Evolutionary conservation across 306 rosid species (phyloP).

Genomic region (Glycyrrhiza uralensis): DNA sequence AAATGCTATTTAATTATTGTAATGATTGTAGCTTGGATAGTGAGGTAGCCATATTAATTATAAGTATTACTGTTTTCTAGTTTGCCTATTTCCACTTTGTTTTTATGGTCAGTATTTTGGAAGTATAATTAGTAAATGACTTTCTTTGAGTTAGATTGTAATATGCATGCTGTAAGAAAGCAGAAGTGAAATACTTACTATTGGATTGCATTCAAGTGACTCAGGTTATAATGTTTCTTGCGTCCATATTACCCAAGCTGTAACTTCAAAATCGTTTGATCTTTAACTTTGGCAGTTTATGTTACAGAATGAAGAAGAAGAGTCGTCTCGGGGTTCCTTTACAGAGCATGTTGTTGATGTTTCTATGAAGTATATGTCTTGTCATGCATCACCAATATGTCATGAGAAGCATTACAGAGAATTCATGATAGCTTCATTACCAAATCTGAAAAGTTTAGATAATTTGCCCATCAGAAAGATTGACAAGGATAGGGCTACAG

Average conservation of each 20-base stretch:
- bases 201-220: constrained; percentile 22
- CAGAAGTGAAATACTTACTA: background rate
- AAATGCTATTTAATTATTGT: constrained; percentile 6
- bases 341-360: constrained; percentile 44
- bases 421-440: constrained; percentile 72
- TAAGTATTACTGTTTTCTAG: background rate
- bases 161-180: background rate
- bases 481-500: constrained; percentile 63
- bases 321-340: constrained; percentile 29
- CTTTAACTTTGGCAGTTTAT: constrained; percentile 32
- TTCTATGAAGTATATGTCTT: constrained; percentile 50
- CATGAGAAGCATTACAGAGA: constrained; percentile 74
- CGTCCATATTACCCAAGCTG: background rate
- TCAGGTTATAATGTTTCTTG: constrained; percentile 1
- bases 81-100: constrained; percentile 6
- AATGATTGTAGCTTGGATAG: constrained; percentile 7
- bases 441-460: constrained; percentile 61
- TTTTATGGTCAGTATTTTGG: constrained; percentile 12
- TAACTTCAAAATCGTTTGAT: constrained; percentile 2
- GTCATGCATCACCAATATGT: constrained; percentile 80
- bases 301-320: constrained; percentile 45
- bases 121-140: constrained; percentile 25
- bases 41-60: background rate
- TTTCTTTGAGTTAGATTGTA: background rate
- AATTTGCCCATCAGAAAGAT: constrained; percentile 50